Evolutionary conservation across 2,329 filamentous ascomycete species (phyloP).

Genomic region (Xylaria sp.): DNA sequence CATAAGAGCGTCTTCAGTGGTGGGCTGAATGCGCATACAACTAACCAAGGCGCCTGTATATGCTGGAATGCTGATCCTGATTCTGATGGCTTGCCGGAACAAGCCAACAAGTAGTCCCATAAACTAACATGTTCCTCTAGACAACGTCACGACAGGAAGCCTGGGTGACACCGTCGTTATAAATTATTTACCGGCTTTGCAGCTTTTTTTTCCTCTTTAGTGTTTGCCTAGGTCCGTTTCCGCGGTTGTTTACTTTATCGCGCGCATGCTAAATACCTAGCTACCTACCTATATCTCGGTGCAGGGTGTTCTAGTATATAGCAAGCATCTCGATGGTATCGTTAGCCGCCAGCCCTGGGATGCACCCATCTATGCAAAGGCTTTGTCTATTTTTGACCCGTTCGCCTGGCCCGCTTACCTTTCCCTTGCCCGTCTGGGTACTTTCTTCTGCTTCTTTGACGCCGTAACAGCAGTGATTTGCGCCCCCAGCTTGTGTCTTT

Average conservation of each 20-base stretch:
- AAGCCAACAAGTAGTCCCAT: neutral
- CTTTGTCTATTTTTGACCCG: constrained; percentile 42
- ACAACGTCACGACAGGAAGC: neutral
- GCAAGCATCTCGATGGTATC: constrained; percentile 35
- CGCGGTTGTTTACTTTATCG: constrained; percentile 25
- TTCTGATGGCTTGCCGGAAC: neutral
- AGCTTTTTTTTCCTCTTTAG: neutral
- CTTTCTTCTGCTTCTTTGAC: constrained; percentile 19
- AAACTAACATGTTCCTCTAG: neutral
- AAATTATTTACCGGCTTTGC: neutral
- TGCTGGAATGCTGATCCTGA: neutral
- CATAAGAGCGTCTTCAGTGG: neutral
- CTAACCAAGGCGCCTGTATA: neutral
- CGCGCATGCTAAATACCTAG: constrained; percentile 29
- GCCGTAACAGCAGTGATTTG: neutral
- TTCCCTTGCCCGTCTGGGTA: constrained; percentile 20
- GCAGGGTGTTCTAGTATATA: neutral
- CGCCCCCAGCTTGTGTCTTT: constrained; percentile 31
- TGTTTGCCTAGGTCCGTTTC: constrained; percentile 5
- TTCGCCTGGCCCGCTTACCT: constrained; percentile 25
- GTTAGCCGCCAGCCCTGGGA: constrained; percentile 46
- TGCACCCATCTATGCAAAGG: constrained; percentile 8
- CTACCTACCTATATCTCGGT: neutral
- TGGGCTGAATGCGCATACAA: neutral
- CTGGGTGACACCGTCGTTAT: neutral